A percentile compares a stretch with the other conserved stretches of the same genome.
Conservation (phyloP, 371 early-diverging fungal species). For the Umbelopsis sp. region DNA sequence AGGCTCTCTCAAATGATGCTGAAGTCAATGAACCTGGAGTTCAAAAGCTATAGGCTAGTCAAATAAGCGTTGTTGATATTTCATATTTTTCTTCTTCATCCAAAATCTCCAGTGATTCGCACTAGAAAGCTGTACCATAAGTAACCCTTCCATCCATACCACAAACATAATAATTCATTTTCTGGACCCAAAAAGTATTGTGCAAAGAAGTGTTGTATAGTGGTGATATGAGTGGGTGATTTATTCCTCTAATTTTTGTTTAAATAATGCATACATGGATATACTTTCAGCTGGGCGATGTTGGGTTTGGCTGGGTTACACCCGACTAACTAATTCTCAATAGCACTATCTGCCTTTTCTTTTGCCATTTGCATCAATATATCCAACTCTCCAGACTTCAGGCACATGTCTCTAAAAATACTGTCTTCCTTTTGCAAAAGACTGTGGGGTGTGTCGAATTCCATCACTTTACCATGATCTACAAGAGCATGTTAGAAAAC, state of each 20-base stretch:
- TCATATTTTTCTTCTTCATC: neutral
- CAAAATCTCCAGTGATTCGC: neutral
- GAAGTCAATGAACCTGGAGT: neutral
- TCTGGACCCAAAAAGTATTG: no score
- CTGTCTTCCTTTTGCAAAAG: constrained; percentile 46
- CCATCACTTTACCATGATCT: constrained; percentile 70
- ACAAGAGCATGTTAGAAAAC: constrained; percentile 33
- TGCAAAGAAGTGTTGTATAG: no score
- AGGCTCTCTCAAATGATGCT: neutral
- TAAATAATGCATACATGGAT: neutral
- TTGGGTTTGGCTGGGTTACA: neutral
- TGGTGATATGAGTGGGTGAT: no score
- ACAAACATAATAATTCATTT: no score
- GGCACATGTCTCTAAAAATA: constrained; percentile 53
- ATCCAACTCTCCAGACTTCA: constrained; percentile 56
- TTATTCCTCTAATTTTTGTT: no score
- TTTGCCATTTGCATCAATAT: constrained; percentile 38
- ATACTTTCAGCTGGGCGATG: neutral
- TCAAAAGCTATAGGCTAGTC: neutral
- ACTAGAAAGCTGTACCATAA: no score
- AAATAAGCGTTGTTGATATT: neutral
- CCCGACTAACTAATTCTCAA: neutral
- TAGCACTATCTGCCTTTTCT: constrained; percentile 33
- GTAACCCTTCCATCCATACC: no score
- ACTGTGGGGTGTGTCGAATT: constrained; percentile 57